A percentile compares a stretch with the other conserved stretches of the same genome.
These are phyloP conservation scores for Straminergon stramineum DNA, from an alignment of 225 moss, liverwort and hornwort genomes.

Conservation along the genomic window DNA sequence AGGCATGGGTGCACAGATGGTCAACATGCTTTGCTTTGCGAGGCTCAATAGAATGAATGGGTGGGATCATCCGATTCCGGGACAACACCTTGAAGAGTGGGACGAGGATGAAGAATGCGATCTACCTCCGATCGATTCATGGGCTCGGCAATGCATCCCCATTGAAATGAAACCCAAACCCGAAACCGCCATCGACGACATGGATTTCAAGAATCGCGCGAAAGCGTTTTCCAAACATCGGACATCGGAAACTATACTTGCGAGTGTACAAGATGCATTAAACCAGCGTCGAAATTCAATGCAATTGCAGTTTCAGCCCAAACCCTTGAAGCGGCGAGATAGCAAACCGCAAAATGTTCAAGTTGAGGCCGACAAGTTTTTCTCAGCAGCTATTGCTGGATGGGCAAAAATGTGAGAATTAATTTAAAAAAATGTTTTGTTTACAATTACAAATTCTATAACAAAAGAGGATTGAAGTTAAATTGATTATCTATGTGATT, in stretches of 20 bases:
- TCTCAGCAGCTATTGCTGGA: not conserved
- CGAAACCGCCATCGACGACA: accelerated
- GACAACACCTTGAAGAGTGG: constrained; percentile 39
- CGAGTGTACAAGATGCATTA: not conserved
- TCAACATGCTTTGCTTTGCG: constrained; percentile 30
- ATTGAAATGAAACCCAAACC: not conserved
- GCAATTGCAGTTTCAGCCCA: constrained; percentile 1
- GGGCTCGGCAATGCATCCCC: constrained; percentile 38
- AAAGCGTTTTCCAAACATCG: not conserved
- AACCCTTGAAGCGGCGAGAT: not conserved
- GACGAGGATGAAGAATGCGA: constrained; percentile 9
- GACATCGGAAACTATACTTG: not conserved
- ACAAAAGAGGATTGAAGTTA: too few species aligned
- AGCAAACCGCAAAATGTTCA: not conserved
- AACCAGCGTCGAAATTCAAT: constrained; percentile 7
- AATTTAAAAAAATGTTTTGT: not conserved
- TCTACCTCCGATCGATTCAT: constrained; percentile 20
- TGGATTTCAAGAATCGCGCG: not conserved
- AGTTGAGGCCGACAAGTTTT: not conserved
- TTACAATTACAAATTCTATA: not conserved
- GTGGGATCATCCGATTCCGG: constrained; percentile 30
- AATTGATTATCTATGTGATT: not conserved
- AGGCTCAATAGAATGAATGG: constrained; percentile 14
- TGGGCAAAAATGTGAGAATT: constrained; percentile 1
- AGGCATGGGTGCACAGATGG: constrained; percentile 38